These are phyloP conservation scores for Ocimum tenuiflorum DNA, from an alignment of 257 asterid species.

Conservation along the genomic window DNA sequence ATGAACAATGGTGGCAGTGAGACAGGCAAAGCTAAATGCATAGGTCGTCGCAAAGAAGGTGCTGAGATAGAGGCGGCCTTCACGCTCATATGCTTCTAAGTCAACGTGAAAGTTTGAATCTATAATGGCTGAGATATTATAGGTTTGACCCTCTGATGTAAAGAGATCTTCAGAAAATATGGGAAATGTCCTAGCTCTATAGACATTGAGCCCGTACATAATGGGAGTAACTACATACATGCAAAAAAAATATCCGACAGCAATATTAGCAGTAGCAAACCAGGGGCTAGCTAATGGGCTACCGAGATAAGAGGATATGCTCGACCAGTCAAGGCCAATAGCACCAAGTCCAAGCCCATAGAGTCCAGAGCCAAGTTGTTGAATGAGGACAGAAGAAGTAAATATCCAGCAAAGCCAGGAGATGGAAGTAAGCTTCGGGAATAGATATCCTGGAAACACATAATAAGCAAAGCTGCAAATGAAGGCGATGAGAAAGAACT, in stretches of 20 bases:
- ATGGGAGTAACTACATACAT: constrained; percentile 63
- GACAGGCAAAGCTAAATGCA: constrained; percentile 86
- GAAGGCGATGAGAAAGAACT: constrained; percentile 84
- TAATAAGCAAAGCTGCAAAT: constrained; percentile 84
- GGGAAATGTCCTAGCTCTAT: constrained; percentile 77
- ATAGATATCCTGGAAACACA: constrained; percentile 79
- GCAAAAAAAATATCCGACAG: constrained; percentile 69
- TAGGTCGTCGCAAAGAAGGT: constrained; percentile 73
- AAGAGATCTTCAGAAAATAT: constrained; percentile 81
- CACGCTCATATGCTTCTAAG: constrained; percentile 59
- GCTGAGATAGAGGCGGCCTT: constrained; percentile 82
- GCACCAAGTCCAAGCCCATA: constrained; percentile 91
- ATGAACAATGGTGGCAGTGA: constrained; percentile 84
- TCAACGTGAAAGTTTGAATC: constrained; percentile 83
- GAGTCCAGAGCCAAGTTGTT: constrained; percentile 93
- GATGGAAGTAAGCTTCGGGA: constrained; percentile 72
- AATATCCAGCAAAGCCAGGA: constrained; percentile 95
- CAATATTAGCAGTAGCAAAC: constrained; percentile 92
- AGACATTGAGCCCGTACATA: constrained; percentile 62
- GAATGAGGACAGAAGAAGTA: constrained; percentile 61
- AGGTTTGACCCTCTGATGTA: constrained; percentile 57
- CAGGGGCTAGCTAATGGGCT: constrained; percentile 99
- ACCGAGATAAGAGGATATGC: constrained; percentile 82
- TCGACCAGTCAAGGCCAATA: constrained; percentile 91
- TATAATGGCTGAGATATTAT: constrained; percentile 66